phyloP scores from a whole-genome alignment of 345 rosid species.

The Physaria fendleri region DNA sequence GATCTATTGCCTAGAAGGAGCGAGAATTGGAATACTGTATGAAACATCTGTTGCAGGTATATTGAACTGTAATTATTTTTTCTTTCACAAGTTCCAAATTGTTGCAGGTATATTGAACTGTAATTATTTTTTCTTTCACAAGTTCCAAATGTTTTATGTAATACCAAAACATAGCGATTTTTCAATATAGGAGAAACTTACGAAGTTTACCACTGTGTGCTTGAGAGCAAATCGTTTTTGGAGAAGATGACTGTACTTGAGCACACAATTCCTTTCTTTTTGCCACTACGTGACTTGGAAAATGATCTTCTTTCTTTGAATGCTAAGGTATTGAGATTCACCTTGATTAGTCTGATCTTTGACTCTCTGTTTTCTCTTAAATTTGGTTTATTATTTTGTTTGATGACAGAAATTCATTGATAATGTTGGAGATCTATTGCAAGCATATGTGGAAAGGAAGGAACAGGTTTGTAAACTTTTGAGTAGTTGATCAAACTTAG shows the following conservation, averaged over 20 bases:
- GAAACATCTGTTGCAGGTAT: slow-evolving; percentile 94
- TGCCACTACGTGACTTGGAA: slow-evolving; percentile 86
- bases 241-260: slow-evolving; percentile 91
- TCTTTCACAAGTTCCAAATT: not conserved
- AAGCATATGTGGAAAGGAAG: slow-evolving; percentile 85
- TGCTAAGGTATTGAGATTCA: slow-evolving; percentile 54
- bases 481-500: slow-evolving; percentile 6
- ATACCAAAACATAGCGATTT: not conserved
- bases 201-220: slow-evolving; percentile 79
- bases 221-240: slow-evolving; percentile 90
- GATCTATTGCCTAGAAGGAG: slow-evolving; percentile 81
- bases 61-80: not conserved
- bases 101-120: slow-evolving; percentile 60
- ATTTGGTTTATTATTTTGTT: slow-evolving; percentile 7
- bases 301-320: slow-evolving; percentile 78
- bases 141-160: not conserved
- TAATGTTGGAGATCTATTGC: slow-evolving; percentile 74
- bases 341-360: too few species aligned
- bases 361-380: slow-evolving; percentile 6
- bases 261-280: slow-evolving; percentile 93
- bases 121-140: not conserved
- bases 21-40: slow-evolving; percentile 86
- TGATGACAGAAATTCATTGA: slow-evolving; percentile 84
- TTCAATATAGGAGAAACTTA: slow-evolving; percentile 63
- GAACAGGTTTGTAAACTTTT: slow-evolving; percentile 60